Evolutionary conservation across 495 filamentous ascomycete species (phyloP).

Genomic region (Talaromyces thailandensis): DNA sequence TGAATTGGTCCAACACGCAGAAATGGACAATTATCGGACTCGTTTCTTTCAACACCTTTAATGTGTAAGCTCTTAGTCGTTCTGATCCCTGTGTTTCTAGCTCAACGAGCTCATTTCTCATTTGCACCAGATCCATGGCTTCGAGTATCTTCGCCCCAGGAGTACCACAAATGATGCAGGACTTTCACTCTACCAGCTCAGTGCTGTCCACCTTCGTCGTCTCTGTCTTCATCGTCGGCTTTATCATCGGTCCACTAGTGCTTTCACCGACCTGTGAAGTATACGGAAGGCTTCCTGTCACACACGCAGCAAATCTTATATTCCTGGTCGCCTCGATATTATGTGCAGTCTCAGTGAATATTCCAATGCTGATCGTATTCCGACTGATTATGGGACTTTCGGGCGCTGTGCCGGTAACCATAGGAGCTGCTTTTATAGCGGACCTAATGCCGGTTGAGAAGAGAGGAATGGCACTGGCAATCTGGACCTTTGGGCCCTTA

Average conservation of each 20-base stretch:
- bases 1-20: constrained; percentile 30
- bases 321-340: constrained; percentile 26
- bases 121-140: constrained; percentile 32
- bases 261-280: constrained; percentile 27
- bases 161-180: constrained; percentile 37
- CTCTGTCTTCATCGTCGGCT: constrained; percentile 23
- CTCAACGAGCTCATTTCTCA: constrained; percentile 18
- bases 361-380: constrained; percentile 29
- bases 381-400: constrained; percentile 26
- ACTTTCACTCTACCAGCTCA: constrained; percentile 34
- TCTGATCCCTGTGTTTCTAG: constrained; percentile 16
- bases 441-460: constrained; percentile 26
- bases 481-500: constrained; percentile 30
- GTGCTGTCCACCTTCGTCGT: constrained; percentile 18
- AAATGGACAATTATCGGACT: constrained; percentile 37
- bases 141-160: constrained; percentile 52
- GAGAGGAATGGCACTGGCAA: constrained; percentile 26
- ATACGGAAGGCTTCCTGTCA: constrained; percentile 25
- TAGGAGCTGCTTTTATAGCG: constrained; percentile 31
- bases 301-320: constrained; percentile 22
- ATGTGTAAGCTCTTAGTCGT: neutral
- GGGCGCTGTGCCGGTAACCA: constrained; percentile 23
- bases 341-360: constrained; percentile 23
- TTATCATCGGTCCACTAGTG: constrained; percentile 16
- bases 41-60: constrained; percentile 22